Percentiles rank a stretch among this genome's conserved stretches.
Conservation (phyloP, 768 basidiomycete genomes). For the Sporobolomyces pararoseus region DNA sequence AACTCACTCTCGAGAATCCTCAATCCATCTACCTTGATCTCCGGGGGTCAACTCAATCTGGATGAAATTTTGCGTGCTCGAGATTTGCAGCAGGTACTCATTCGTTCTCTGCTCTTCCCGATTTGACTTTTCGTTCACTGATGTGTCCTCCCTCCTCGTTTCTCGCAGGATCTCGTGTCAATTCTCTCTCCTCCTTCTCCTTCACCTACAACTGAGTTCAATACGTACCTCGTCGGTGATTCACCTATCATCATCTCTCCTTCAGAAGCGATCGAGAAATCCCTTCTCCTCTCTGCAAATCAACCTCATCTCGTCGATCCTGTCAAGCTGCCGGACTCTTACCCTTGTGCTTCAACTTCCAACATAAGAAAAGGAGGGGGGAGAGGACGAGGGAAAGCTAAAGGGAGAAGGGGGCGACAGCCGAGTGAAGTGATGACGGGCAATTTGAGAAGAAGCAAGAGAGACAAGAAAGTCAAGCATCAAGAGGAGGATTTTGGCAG, state of each 20-base stretch:
- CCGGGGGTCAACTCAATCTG: background rate
- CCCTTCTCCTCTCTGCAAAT: background rate
- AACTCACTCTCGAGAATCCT: conserved; percentile 16
- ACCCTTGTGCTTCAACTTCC: background rate
- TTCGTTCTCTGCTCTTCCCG: too few species aligned
- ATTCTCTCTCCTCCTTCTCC: background rate
- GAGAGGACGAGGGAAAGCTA: background rate
- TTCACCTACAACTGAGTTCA: too few species aligned
- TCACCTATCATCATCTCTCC: background rate
- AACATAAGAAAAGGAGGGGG: background rate
- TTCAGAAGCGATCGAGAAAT: background rate
- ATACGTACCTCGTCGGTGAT: background rate
- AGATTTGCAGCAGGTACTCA: background rate
- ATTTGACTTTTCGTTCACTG: too few species aligned
- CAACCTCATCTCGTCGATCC: conserved; percentile 1
- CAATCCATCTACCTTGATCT: background rate
- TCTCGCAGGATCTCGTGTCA: background rate
- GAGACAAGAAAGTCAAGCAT: background rate
- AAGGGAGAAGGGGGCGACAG: background rate
- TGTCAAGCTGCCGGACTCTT: background rate
- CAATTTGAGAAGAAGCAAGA: too few species aligned
- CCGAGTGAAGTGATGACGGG: too few species aligned
- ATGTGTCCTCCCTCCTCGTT: too few species aligned
- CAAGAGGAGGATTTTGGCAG: background rate
- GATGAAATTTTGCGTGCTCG: background rate